phyloP scores from a whole-genome alignment of 495 filamentous ascomycete species.

The Daldinia decipiens region DNA sequence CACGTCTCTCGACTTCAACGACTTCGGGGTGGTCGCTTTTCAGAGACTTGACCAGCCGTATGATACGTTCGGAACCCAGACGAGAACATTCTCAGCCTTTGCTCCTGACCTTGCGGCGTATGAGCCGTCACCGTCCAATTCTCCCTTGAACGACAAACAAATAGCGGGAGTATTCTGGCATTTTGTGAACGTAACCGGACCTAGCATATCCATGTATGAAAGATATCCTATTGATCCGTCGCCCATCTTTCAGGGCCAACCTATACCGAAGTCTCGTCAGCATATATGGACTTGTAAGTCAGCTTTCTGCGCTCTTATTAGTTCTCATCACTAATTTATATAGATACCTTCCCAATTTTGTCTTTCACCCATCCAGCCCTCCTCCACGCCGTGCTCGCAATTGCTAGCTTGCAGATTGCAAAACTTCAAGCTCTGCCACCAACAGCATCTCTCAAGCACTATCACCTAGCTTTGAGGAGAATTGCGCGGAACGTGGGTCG shows the following conservation, averaged over 20 bases:
- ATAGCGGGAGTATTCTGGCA: conserved; percentile 91
- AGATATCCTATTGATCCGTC: conserved; percentile 82
- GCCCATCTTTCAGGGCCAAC: conserved; percentile 70
- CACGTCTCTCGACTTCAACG: conserved; percentile 50
- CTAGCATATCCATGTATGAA: conserved; percentile 88
- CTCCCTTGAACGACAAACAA: conserved; percentile 82
- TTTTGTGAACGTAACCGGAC: conserved; percentile 90
- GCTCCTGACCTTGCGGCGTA: conserved; percentile 73
- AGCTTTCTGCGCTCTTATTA: background rate
- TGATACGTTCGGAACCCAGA: conserved; percentile 52
- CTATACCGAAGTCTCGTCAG: conserved; percentile 74
- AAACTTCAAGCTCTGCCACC: conserved; percentile 76
- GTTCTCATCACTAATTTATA: conserved; percentile 8
- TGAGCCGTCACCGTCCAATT: conserved; percentile 74
- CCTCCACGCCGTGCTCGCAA: conserved; percentile 89
- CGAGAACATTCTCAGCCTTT: conserved; percentile 56
- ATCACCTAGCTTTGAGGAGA: conserved; percentile 83
- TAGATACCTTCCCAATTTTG: conserved; percentile 82
- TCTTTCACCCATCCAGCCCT: conserved; percentile 85
- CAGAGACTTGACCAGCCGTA: conserved; percentile 46
- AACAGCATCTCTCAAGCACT: conserved; percentile 89
- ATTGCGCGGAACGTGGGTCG: conserved; percentile 79
- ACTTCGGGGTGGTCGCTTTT: conserved; percentile 53
- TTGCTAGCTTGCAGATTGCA: conserved; percentile 89
- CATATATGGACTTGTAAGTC: conserved; percentile 79